phyloP scores from a whole-genome alignment of 2,329 filamentous ascomycete species.

The Fusarium longipes region DNA sequence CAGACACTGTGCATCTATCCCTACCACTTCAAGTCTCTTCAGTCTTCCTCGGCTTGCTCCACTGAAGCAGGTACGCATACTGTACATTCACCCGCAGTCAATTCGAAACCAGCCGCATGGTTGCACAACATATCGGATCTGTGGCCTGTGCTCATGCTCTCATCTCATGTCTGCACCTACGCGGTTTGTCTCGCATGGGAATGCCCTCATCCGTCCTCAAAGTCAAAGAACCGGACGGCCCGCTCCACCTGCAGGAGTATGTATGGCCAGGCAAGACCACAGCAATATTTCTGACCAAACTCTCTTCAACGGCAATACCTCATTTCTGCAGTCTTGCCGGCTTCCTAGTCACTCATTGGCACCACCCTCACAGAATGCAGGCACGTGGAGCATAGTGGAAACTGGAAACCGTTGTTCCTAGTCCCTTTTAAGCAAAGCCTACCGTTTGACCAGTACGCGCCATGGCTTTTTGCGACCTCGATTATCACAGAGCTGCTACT shows the following conservation, averaged over 20 bases:
- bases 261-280: constrained; percentile 15
- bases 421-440: constrained; percentile 39
- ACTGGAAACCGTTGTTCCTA: constrained; percentile 42
- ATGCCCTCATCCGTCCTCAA: not conserved
- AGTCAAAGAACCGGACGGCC: constrained; percentile 7
- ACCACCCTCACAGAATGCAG: constrained; percentile 29
- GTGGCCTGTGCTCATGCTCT: not conserved
- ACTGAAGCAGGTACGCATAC: constrained; percentile 16
- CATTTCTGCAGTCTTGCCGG: constrained; percentile 21
- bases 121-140: constrained; percentile 19
- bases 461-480: constrained; percentile 7
- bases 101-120: constrained; percentile 24
- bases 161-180: constrained; percentile 3
- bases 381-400: constrained; percentile 42
- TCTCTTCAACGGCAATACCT: constrained; percentile 21
- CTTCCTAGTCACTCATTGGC: constrained; percentile 19
- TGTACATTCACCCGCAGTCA: constrained; percentile 19
- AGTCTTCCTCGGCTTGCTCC: constrained; percentile 27
- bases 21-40: constrained; percentile 20
- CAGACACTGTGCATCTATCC: constrained; percentile 17
- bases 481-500: constrained; percentile 16
- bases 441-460: constrained; percentile 29
- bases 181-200: not conserved
- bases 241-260: constrained; percentile 23
- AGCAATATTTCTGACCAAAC: constrained; percentile 8